phyloP scores from a whole-genome alignment of 164 flowering plant genomes.

The Magnolia changhungtana region DNA sequence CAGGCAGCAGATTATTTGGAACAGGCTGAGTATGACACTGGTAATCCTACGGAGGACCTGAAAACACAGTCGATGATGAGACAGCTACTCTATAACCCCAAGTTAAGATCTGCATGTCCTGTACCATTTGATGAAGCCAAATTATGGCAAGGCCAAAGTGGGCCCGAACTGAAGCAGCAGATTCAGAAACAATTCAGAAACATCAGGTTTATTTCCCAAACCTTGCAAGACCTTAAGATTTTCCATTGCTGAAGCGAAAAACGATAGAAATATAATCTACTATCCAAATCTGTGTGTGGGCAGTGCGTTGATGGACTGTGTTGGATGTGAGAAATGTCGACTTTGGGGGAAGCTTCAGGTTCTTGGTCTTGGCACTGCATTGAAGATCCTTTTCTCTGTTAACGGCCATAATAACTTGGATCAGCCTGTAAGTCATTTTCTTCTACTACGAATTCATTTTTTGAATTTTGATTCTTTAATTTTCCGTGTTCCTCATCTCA shows the following conservation, averaged over 20 bases:
- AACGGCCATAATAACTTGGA: slow-evolving; percentile 43
- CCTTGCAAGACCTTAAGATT: not conserved
- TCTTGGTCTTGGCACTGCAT: slow-evolving; percentile 96
- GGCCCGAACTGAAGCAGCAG: slow-evolving; percentile 82
- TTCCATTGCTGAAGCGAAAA: not conserved
- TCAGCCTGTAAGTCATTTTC: slow-evolving; percentile 45
- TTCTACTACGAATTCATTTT: not conserved
- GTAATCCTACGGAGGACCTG: slow-evolving; percentile 76
- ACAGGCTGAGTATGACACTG: slow-evolving; percentile 92
- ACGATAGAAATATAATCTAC: not conserved
- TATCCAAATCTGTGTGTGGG: not conserved
- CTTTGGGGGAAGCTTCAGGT: slow-evolving; percentile 99
- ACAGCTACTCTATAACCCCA: slow-evolving; percentile 67
- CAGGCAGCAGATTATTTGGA: slow-evolving; percentile 90
- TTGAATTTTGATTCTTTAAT: not conserved
- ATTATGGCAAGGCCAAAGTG: slow-evolving; percentile 93
- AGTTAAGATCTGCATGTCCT: slow-evolving; percentile 85
- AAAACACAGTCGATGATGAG: slow-evolving; percentile 75
- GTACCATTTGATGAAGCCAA: slow-evolving; percentile 97
- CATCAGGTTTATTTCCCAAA: slow-evolving; percentile 56
- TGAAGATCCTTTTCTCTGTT: slow-evolving; percentile 90
- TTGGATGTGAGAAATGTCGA: slow-evolving; percentile 97
- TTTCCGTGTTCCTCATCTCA: not conserved
- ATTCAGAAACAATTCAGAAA: slow-evolving; percentile 87
- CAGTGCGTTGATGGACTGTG: slow-evolving; percentile 97